Evolutionary conservation across 2,329 filamentous ascomycete genomes (phyloP).

Genomic region (Ascomycota sp.): DNA sequence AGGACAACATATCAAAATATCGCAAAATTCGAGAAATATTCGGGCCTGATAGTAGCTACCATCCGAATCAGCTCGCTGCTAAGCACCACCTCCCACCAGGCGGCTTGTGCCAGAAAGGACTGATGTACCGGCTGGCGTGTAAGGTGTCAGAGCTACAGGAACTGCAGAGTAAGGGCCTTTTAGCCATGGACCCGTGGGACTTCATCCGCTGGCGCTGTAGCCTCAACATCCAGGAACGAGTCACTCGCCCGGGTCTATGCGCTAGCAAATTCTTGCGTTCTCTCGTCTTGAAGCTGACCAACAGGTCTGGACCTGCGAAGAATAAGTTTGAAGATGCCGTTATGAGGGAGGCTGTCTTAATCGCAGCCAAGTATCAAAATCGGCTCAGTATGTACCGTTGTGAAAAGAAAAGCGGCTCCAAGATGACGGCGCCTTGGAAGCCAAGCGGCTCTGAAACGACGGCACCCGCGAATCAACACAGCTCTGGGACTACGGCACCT

Average conservation of each 20-base stretch:
- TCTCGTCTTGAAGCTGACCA: conserved; percentile 4
- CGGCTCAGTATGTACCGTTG: conserved; percentile 4
- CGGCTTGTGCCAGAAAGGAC: conserved; percentile 13
- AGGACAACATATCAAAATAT: conserved; percentile 13
- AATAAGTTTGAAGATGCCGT: conserved; percentile 7
- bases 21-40: conserved; percentile 15
- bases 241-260: conserved; percentile 2
- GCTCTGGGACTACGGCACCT: too few species aligned
- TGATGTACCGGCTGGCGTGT: conserved; percentile 14
- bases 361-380: conserved; percentile 7
- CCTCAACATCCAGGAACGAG: conserved; percentile 3
- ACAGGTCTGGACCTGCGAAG: background rate
- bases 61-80: conserved; percentile 16
- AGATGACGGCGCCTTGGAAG: too few species aligned
- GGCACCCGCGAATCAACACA: too few species aligned
- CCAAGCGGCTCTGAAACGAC: too few species aligned
- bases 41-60: conserved; percentile 7
- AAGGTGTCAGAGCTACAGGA: conserved; percentile 11
- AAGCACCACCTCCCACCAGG: conserved; percentile 10
- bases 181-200: conserved; percentile 16
- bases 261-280: conserved; percentile 3
- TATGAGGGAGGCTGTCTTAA: conserved; percentile 9
- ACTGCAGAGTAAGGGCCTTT: conserved; percentile 6
- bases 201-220: conserved; percentile 16
- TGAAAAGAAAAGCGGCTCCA: too few species aligned